These are phyloP conservation scores for Isabelozyma rhagii DNA, from an alignment of 805 yeast genomes.

Conservation along the genomic window DNA sequence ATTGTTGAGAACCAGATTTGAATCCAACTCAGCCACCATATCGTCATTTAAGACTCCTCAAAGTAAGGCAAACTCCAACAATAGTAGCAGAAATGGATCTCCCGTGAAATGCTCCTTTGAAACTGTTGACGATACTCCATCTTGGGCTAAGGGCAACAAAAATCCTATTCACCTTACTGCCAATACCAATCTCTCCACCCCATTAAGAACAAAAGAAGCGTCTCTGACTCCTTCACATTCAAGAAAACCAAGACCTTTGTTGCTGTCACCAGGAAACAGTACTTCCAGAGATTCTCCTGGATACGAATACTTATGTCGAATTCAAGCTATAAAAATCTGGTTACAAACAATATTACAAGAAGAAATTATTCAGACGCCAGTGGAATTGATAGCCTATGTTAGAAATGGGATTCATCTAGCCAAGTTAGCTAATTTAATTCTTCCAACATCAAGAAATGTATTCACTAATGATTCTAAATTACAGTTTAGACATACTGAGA, in stretches of 20 bases:
- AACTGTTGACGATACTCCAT: constrained; percentile 9
- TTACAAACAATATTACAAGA: constrained; percentile 62
- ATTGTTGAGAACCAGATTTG: constrained; percentile 30
- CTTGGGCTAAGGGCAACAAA: constrained; percentile 15
- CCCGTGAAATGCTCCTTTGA: constrained; percentile 9
- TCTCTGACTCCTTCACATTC: constrained; percentile 2
- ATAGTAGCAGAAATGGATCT: constrained; percentile 13
- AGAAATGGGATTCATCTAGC: constrained; percentile 87
- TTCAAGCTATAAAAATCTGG: constrained; percentile 81
- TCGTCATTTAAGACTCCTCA: constrained; percentile 37
- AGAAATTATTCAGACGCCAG: constrained; percentile 50
- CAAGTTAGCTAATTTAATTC: constrained; percentile 65
- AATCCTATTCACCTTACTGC: not conserved
- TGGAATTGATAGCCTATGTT: constrained; percentile 60
- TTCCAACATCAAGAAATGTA: constrained; percentile 57
- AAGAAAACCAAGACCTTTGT: constrained; percentile 12
- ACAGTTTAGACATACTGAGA: constrained; percentile 89
- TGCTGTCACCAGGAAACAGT: constrained; percentile 27
- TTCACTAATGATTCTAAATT: constrained; percentile 55
- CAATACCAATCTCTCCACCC: not conserved
- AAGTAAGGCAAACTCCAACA: constrained; percentile 14
- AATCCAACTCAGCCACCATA: constrained; percentile 41
- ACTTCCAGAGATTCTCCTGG: constrained; percentile 34
- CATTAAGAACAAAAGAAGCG: constrained; percentile 3
- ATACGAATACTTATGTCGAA: constrained; percentile 78